A percentile compares a stretch with the other conserved stretches of the same genome.
Evolutionary conservation across 208 protist genomes (phyloP).

Genomic region (Trypanosoma lewisi): DNA sequence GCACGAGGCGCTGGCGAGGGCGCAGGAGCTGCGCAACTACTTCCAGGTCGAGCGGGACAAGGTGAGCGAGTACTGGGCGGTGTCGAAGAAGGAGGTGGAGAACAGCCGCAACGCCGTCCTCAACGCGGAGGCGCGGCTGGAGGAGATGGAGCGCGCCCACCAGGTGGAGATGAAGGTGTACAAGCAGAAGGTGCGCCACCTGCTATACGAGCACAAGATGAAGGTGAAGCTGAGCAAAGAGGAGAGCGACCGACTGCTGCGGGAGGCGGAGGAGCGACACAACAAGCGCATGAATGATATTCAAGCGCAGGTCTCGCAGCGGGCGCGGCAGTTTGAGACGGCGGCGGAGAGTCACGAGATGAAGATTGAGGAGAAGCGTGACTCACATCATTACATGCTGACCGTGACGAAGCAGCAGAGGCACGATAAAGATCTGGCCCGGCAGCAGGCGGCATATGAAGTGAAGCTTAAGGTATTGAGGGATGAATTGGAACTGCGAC

Average conservation of each 20-base stretch:
- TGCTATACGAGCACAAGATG: constrained; percentile 94
- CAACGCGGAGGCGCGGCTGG: constrained; percentile 92
- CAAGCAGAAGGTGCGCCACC: constrained; percentile 96
- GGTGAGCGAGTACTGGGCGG: constrained; percentile 92
- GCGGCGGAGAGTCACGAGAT: constrained; percentile 77
- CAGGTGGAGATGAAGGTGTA: constrained; percentile 97
- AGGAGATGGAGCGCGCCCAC: constrained; percentile 94
- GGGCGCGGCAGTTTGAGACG: constrained; percentile 50
- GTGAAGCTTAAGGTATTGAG: constrained; percentile 86
- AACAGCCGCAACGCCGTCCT: constrained; percentile 62
- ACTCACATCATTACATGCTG: constrained; percentile 89
- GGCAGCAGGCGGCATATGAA: constrained; percentile 86
- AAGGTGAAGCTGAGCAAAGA: constrained; percentile 89
- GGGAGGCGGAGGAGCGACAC: constrained; percentile 81
- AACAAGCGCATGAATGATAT: constrained; percentile 72
- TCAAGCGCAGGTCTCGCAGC: constrained; percentile 54
- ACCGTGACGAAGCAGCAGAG: constrained; percentile 83
- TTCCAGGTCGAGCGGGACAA: constrained; percentile 96
- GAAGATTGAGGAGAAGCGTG: constrained; percentile 78
- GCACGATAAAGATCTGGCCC: constrained; percentile 81
- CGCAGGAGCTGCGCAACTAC: constrained; percentile 94
- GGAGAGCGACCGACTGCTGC: constrained; percentile 84
- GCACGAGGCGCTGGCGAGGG: constrained; percentile 80
- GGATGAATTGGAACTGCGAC: constrained; percentile 91
- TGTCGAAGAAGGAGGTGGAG: constrained; percentile 92